Percentiles rank a stretch among this genome's conserved stretches.
These are phyloP conservation scores for Daedaleopsis sinensis DNA, from an alignment of 768 basidiomycete genomes.

Conservation along the genomic window DNA sequence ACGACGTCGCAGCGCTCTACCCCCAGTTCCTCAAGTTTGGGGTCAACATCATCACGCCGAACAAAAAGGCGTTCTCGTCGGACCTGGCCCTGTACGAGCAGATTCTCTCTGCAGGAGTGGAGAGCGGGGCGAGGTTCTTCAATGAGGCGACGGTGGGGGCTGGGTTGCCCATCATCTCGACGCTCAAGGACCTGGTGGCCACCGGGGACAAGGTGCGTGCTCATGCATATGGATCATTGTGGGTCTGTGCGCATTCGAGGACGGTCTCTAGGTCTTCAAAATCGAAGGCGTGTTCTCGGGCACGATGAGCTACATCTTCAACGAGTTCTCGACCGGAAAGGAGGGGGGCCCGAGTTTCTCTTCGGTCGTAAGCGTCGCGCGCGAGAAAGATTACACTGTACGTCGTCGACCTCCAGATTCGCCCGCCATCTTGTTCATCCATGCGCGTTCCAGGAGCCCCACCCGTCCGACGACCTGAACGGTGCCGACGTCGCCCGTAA, in stretches of 20 bases:
- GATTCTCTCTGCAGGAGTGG: constrained; percentile 62
- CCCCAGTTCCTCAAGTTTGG: constrained; percentile 78
- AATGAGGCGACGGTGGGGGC: constrained; percentile 96
- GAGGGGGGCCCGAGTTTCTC: constrained; percentile 80
- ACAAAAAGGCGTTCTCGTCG: constrained; percentile 95
- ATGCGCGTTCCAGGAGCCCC: constrained; percentile 73
- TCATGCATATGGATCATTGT: neutral
- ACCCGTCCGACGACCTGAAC: constrained; percentile 95
- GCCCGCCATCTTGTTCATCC: too few species aligned
- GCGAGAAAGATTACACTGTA: constrained; percentile 95
- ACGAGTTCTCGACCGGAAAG: constrained; percentile 81
- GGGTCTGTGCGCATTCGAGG: neutral
- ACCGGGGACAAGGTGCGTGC: constrained; percentile 85
- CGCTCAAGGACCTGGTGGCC: constrained; percentile 87
- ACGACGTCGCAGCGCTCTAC: constrained; percentile 79
- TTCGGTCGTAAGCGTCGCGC: constrained; percentile 84
- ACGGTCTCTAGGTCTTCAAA: constrained; percentile 43
- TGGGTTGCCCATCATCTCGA: constrained; percentile 89
- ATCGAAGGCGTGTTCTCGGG: constrained; percentile 98
- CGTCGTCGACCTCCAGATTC: constrained; percentile 19
- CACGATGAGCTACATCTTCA: constrained; percentile 99
- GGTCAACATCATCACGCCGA: constrained; percentile 90
- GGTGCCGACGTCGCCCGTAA: constrained; percentile 98
- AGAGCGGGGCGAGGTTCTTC: constrained; percentile 67
- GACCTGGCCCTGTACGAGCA: constrained; percentile 64